Percentiles rank a stretch among this genome's conserved stretches.
phyloP scores from a whole-genome alignment of 129 eudicot genomes.

The Tagetes patula region DNA sequence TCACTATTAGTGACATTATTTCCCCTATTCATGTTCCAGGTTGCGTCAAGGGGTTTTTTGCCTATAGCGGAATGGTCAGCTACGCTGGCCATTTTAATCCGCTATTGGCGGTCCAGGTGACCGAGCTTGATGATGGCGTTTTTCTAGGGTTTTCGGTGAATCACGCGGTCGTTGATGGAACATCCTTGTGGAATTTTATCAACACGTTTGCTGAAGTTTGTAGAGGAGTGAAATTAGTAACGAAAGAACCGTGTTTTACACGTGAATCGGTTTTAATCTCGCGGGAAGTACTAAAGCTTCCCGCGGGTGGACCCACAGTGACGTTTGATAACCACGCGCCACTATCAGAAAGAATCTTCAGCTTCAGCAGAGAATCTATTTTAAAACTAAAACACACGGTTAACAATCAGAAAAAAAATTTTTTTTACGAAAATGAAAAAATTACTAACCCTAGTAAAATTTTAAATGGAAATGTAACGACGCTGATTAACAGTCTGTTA shows the following conservation, averaged over 20 bases:
- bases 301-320: slow-evolving; percentile 60
- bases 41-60: slow-evolving; percentile 49
- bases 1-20: slow-evolving; percentile 45
- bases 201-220: slow-evolving; percentile 72
- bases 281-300: slow-evolving; percentile 52
- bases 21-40: slow-evolving; percentile 49
- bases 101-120: slow-evolving; percentile 63
- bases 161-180: slow-evolving; percentile 84
- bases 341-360: slow-evolving; percentile 60
- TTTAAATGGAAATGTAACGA: slow-evolving; percentile 36
- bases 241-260: slow-evolving; percentile 48
- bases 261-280: slow-evolving; percentile 66
- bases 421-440: slow-evolving; percentile 29
- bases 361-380: slow-evolving; percentile 69
- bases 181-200: slow-evolving; percentile 82
- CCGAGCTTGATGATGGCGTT: slow-evolving; percentile 65
- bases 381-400: slow-evolving; percentile 51
- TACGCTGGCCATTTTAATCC: slow-evolving; percentile 69
- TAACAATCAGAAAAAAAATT: slow-evolving; percentile 39
- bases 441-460: slow-evolving; percentile 42
- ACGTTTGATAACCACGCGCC: slow-evolving; percentile 61
- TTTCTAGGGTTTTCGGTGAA: slow-evolving; percentile 74
- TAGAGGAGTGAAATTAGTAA: slow-evolving; percentile 39
- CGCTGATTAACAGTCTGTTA: slow-evolving; percentile 36
- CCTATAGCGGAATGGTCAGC: slow-evolving; percentile 55